These are phyloP conservation scores for Striga asiatica DNA, from an alignment of 257 asterid species.

Conservation along the genomic window DNA sequence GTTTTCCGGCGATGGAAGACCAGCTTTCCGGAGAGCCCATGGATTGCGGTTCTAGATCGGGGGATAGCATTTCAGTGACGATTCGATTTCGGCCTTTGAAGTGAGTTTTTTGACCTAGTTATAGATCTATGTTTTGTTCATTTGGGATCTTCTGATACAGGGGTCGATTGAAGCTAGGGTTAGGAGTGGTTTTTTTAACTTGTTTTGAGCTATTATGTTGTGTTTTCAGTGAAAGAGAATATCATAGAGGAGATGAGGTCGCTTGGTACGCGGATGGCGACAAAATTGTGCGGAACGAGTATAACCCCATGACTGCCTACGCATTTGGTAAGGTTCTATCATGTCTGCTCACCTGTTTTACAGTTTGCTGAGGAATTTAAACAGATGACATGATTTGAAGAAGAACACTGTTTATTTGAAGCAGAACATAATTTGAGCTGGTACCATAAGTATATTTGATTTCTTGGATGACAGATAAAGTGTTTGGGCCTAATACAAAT, in stretches of 20 bases:
- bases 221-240: conserved; percentile 80
- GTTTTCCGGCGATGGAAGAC: conserved; percentile 58
- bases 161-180: conserved; percentile 25
- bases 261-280: conserved; percentile 90
- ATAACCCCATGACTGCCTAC: conserved; percentile 71
- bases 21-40: conserved; percentile 47
- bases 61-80: conserved; percentile 89
- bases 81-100: conserved; percentile 93
- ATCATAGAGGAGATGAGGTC: conserved; percentile 82
- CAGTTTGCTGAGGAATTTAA: neutral
- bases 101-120: conserved; percentile 31
- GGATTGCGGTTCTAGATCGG: conserved; percentile 60
- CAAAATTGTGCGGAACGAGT: conserved; percentile 80
- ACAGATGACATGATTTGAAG: neutral
- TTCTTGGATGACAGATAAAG: conserved; percentile 49
- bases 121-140: conserved; percentile 44
- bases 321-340: conserved; percentile 62
- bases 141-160: conserved; percentile 23
- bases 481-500: conserved; percentile 67
- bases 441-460: neutral
- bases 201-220: conserved; percentile 15
- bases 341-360: neutral
- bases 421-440: conserved; percentile 7
- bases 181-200: conserved; percentile 17
- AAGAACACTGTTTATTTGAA: neutral